phyloP scores from a whole-genome alignment of 2,329 filamentous ascomycete genomes.

The Colletotrichum sp. region DNA sequence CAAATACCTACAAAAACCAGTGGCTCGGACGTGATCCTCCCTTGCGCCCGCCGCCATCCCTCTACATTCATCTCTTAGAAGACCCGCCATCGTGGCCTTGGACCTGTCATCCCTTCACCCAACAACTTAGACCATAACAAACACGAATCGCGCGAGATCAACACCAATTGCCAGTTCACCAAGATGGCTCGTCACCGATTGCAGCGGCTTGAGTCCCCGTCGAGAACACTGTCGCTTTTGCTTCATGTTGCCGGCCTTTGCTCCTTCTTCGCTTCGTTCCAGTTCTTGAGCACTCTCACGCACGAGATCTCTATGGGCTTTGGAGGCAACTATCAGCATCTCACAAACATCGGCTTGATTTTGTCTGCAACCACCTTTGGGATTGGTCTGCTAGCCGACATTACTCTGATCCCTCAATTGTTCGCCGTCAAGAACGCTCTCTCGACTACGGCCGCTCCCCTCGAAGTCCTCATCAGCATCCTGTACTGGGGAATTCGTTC shows the following conservation, averaged over 20 bases:
- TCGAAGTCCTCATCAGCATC: conserved; percentile 73
- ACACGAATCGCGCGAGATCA: not conserved
- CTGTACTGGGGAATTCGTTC: conserved; percentile 75
- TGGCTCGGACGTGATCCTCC: conserved; percentile 9
- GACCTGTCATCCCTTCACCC: not conserved
- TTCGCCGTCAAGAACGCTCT: conserved; percentile 73
- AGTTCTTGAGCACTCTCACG: conserved; percentile 54
- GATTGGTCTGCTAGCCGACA: conserved; percentile 67
- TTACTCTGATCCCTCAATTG: conserved; percentile 61
- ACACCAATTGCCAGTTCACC: not conserved
- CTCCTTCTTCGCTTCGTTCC: conserved; percentile 60
- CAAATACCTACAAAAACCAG: not conserved
- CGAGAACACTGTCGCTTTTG: conserved; percentile 64
- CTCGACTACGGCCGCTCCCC: conserved; percentile 68
- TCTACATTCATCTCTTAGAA: not conserved
- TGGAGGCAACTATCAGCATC: conserved; percentile 73
- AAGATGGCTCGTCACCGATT: conserved; percentile 61
- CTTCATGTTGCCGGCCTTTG: conserved; percentile 62
- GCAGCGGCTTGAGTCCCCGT: conserved; percentile 70
- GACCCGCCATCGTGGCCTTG: not conserved
- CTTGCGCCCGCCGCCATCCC: conserved; percentile 11
- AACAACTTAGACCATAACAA: not conserved
- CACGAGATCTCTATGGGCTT: conserved; percentile 62
- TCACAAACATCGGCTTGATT: conserved; percentile 75
- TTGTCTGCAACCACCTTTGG: conserved; percentile 66